Percentiles rank a stretch among this genome's conserved stretches.
phyloP scores from a whole-genome alignment of 129 eudicot species.

The Saposhnikovia divaricata region DNA sequence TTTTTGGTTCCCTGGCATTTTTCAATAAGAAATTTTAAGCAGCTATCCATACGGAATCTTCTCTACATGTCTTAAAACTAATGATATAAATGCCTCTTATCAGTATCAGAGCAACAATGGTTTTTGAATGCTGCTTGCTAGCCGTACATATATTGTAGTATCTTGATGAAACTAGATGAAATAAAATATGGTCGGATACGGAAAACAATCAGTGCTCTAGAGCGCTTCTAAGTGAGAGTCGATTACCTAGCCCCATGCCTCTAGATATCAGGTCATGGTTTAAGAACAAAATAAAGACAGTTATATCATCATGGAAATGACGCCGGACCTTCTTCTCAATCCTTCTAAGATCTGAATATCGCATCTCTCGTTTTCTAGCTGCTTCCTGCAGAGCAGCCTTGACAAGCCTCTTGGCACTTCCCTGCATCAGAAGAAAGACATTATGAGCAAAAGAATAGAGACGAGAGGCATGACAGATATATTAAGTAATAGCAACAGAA shows the following conservation, averaged over 20 bases:
- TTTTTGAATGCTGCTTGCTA: neutral
- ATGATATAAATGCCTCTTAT: neutral
- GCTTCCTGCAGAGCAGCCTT: conserved; percentile 67
- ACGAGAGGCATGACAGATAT: neutral
- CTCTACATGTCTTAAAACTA: neutral
- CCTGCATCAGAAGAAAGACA: conserved; percentile 25
- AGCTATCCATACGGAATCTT: neutral
- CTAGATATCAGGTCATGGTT: conserved; percentile 48
- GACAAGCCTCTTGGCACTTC: conserved; percentile 61
- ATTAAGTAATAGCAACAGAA: neutral
- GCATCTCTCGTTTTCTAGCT: conserved; percentile 58
- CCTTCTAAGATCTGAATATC: conserved; percentile 56
- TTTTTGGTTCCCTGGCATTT: no score
- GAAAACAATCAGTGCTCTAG: conserved; percentile 33
- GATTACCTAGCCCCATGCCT: conserved; percentile 27
- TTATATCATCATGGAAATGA: conserved; percentile 66
- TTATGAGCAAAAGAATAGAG: neutral
- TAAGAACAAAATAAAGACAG: conserved; percentile 53
- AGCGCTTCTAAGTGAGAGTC: conserved; percentile 50
- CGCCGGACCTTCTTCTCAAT: conserved; percentile 61
- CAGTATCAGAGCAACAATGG: neutral
- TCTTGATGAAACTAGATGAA: neutral
- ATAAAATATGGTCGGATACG: neutral
- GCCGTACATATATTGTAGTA: neutral
- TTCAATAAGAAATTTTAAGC: neutral